Base-by-base conservation (phyloP, 2,329 filamentous ascomycete species). In the Arthroderma uncinatum region DNA sequence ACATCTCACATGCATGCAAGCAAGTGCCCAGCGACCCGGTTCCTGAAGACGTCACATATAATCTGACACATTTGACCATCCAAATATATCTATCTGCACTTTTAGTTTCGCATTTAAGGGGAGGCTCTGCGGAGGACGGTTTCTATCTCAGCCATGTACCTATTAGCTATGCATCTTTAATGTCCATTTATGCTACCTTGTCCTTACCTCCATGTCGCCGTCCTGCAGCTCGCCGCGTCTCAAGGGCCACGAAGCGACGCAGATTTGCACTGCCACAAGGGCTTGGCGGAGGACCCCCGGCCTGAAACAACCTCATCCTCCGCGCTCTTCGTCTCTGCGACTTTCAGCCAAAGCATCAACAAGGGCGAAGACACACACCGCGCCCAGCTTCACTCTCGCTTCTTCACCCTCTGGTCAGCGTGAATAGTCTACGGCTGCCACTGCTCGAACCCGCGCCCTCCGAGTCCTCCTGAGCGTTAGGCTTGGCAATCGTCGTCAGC, bases 401-500 rank as follows among this genome's bases (percentile, higher is more conserved):
- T 44, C 2, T 23, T n/a, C 19, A 5, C n/a, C n/a, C 6, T 19
- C 40, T 19, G n/a, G 37, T 4, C 6, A 33, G 30, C 30, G 30
- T 33, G 30, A 33, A 33, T n/a, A n/a, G n/a, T n/a, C n/a, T n/a
- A n/a, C n/a, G n/a, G 10, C 36, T 39, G 36, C 36, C n/a, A 16
- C 36, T 39, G 10, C 36, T 39, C 44, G 21, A 28, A 21, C 25
- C 44, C 12, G 21, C 44, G 21, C 8, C 44, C 44, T 48, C n/a
- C 25, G 12, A 12, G 9, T 21, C 28, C 12, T 48, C 44, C 21
- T 28, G 44, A 6, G 6, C 33, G 33, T 21, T 21, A 12, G 23
- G 44, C 44, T 28, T 48, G 44, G 44, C 44, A 28, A 30, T 30
- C 44, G 44, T 48, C 44, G 44, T 48, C 44, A 48, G 44, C 44